Evolutionary conservation across 2,329 filamentous ascomycete species (phyloP).

Genomic region (Cercospora sp.): DNA sequence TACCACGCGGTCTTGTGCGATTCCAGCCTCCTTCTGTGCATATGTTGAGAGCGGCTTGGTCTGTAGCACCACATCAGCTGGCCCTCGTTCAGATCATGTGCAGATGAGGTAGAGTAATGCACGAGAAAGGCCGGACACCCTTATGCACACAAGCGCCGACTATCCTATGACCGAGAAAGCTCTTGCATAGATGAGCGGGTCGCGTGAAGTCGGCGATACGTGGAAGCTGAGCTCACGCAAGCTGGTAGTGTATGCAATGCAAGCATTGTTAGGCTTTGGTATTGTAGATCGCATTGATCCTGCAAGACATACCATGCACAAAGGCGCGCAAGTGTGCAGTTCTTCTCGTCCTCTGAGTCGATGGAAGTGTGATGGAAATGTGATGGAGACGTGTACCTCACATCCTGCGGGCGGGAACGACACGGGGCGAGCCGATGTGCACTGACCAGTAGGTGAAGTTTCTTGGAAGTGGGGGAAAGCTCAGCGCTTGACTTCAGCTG

Average conservation of each 20-base stretch:
- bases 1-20: neutral
- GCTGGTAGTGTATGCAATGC: constrained; percentile 7
- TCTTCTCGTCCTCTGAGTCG: constrained; percentile 3
- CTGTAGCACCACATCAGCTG: neutral
- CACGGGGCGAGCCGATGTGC: neutral
- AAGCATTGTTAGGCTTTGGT: constrained; percentile 1
- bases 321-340: neutral
- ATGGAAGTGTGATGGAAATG: constrained; percentile 12
- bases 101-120: constrained; percentile 3
- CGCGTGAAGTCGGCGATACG: constrained; percentile 9
- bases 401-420: neutral
- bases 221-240: constrained; percentile 1
- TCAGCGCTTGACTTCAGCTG: constrained; percentile 11
- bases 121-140: neutral
- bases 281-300: neutral
- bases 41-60: neutral
- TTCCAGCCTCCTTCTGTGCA: constrained; percentile 20
- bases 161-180: constrained; percentile 4
- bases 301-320: constrained; percentile 14
- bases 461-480: constrained; percentile 1
- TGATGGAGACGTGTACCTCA: constrained; percentile 8
- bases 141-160: constrained; percentile 8
- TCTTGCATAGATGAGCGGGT: constrained; percentile 8
- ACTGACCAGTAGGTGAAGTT: constrained; percentile 10
- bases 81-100: constrained; percentile 4